Percentiles rank a stretch among this genome's conserved stretches.
Evolutionary conservation across 169 alveolate genomes (phyloP).

Genomic region (Eimeria zaria): DNA sequence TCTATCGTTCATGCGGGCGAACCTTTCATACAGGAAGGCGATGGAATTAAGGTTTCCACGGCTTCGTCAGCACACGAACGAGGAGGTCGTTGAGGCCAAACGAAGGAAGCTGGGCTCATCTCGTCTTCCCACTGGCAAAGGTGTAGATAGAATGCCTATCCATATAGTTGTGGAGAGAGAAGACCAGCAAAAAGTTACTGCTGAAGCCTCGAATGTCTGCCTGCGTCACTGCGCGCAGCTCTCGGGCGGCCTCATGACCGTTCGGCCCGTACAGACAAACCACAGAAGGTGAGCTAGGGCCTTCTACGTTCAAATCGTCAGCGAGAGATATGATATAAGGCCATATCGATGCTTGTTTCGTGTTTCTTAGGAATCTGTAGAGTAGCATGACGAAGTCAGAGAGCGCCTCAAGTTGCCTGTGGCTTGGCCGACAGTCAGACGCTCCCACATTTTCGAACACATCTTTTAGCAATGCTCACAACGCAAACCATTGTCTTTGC

Average conservation of each 20-base stretch:
- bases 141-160: background rate
- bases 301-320: background rate
- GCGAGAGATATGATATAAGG: background rate
- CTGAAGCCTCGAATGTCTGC: background rate
- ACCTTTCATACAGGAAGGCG: background rate
- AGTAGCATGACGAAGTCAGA: background rate
- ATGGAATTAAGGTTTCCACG: background rate
- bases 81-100: background rate
- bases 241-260: slow-evolving; percentile 75
- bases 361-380: background rate
- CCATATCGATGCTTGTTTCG: background rate
- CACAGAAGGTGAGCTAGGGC: background rate
- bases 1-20: background rate
- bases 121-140: background rate
- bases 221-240: slow-evolving; percentile 19
- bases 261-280: slow-evolving; percentile 46
- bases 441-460: background rate
- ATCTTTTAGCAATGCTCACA: background rate
- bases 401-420: background rate
- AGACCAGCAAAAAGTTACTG: background rate
- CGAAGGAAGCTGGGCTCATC: background rate
- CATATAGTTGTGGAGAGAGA: slow-evolving; percentile 2
- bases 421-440: background rate
- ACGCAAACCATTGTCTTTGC: background rate
- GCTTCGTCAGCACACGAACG: background rate